Conservation (phyloP, 345 rosid genomes). For the Draba incana region DNA sequence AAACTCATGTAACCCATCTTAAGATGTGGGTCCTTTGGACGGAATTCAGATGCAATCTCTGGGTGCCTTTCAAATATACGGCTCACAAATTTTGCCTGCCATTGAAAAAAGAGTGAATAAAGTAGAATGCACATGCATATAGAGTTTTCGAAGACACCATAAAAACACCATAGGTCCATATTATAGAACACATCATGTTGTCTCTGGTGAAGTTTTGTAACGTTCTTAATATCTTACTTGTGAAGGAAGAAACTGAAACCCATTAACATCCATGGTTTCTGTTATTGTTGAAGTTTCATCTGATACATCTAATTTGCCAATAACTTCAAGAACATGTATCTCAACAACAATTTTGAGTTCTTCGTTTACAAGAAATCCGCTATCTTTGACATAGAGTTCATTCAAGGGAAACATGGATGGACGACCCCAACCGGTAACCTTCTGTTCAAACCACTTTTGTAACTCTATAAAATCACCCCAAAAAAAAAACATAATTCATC, state of each 20-base stretch:
- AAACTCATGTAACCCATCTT: conserved; percentile 32
- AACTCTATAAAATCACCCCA: too few relatives aligned
- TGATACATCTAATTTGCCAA: conserved; percentile 4
- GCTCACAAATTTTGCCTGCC: too few relatives aligned
- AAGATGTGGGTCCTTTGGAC: conserved; percentile 14
- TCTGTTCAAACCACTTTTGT: too few relatives aligned
- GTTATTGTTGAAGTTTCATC: conserved; percentile 8
- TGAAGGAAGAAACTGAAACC: conserved; percentile 22
- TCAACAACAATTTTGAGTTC: conserved; percentile 66
- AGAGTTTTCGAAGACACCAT: not conserved
- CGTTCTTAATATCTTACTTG: conserved; percentile 1
- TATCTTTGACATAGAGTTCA: not conserved
- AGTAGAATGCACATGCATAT: too few relatives aligned
- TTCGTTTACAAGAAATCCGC: conserved; percentile 52
- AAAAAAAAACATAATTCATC: too few relatives aligned
- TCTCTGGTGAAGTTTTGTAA: not conserved
- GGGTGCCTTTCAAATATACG: not conserved
- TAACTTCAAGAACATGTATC: conserved; percentile 39
- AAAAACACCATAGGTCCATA: too few relatives aligned
- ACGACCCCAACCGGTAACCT: too few relatives aligned
- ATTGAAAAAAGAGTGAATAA: too few relatives aligned
- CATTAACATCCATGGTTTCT: conserved; percentile 5
- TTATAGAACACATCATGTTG: too few relatives aligned
- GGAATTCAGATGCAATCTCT: conserved; percentile 21
- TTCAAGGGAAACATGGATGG: too few relatives aligned